Base-by-base conservation (phyloP, 768 basidiomycete genomes). In the Mycena capillaripes region DNA sequence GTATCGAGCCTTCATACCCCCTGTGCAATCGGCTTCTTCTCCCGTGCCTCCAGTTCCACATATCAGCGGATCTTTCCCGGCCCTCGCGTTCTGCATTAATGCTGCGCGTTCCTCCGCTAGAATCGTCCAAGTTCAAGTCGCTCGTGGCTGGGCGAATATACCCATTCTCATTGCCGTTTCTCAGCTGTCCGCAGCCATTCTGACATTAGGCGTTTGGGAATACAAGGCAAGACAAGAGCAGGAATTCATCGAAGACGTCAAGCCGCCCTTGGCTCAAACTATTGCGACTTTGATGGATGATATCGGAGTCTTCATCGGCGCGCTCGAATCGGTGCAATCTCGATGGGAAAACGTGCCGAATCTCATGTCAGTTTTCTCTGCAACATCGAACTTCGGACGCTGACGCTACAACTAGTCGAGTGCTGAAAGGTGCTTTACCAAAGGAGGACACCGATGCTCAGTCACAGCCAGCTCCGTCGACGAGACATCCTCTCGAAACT, bases 1-100 rank as follows among this genome's bases (percentile, higher is more conserved):
- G 34, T 90, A 93, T 78, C 89, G 93, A 34, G 90, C 92, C 2
- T 93, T 93, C 80, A 88, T 93, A 44, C 87, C 86, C 21, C 84
- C 83, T 23, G 69, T 82, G 32, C 75, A 79, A 46, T 79, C 77
- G 16, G 74, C 74, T 50, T 48, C 55, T 58, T 46, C 68, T 19
- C 67, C 55, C 8, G 63, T 61, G 9, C 69, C 74, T 23, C 61
- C 66, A 17, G 72, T 74, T 66, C 70, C 76, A 21, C 66, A 76
- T 21, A 79, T 79, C n/a, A 78, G 76, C 72, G 71, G 76, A 48
- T 79, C 82, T 76, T 34, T 79, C 85, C 87, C 86, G n/a, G 89
- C 89, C 46, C 83, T 91, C 46, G 85, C 85, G 19, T 85, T 89
- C 50, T 92, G 92, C 78, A 83, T 87, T 53, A 88, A 89, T 62